Conservation (phyloP, 495 filamentous ascomycete species). For the Parmelia sp. region DNA sequence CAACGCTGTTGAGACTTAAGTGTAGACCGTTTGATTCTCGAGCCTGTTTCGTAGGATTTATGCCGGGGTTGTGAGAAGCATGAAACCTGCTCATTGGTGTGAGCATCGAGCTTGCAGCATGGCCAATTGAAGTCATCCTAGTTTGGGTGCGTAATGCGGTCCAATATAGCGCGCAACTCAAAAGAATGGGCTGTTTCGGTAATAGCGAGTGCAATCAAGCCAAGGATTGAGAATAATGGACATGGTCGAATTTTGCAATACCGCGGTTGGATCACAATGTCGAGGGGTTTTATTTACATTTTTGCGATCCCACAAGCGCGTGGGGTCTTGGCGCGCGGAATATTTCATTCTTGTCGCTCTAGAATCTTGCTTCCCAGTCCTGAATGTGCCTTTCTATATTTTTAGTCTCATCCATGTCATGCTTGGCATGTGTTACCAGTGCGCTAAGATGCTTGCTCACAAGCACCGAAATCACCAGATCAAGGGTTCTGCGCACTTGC, state of each 20-base stretch:
- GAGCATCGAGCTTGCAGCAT: conserved; percentile 19
- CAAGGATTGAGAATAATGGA: background rate
- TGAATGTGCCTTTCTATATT: background rate
- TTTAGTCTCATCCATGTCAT: conserved; percentile 8
- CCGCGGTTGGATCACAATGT: background rate
- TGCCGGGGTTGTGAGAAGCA: background rate
- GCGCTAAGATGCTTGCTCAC: conserved; percentile 9
- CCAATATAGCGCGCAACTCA: background rate
- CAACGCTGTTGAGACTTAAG: conserved; percentile 71
- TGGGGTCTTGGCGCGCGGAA: too few relatives aligned
- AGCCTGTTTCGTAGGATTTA: background rate
- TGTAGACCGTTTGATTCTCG: conserved; percentile 17
- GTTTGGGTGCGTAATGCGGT: background rate
- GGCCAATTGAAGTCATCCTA: conserved; percentile 21
- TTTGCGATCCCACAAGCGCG: too few relatives aligned
- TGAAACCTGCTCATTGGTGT: conserved; percentile 18
- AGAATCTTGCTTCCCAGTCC: background rate
- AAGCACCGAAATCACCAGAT: background rate
- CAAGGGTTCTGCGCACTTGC: background rate
- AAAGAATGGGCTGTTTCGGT: conserved; percentile 1
- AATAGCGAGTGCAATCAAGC: conserved; percentile 1
- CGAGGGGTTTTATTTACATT: too few relatives aligned
- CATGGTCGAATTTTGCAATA: background rate
- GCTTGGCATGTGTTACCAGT: conserved; percentile 13
- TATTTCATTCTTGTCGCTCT: too few relatives aligned